Evolutionary conservation across 768 basidiomycete species (phyloP), one percentile per base, ranked within the genome.

Genomic region (Kwoniella sp.): DNA sequence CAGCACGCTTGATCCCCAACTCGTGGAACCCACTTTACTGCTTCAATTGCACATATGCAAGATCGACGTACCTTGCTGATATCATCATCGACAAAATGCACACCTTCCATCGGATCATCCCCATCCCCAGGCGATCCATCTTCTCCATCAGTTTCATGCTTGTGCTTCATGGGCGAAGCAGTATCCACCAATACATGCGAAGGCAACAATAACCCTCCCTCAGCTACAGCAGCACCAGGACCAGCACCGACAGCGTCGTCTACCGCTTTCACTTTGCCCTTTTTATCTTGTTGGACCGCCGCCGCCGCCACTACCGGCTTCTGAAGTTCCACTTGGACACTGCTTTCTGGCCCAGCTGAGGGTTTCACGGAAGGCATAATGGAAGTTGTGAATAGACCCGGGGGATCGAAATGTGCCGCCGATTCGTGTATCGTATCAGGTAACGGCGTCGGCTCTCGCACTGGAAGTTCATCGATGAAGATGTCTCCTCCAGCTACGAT

Each of bases 21-120:
- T n/a, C n/a, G n/a, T n/a, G n/a, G n/a, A n/a, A n/a, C n/a, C n/a
- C n/a, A n/a, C n/a, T n/a, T n/a, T n/a, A n/a, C n/a, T n/a, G n/a
- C n/a, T n/a, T n/a, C n/a, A n/a, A n/a, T n/a, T n/a, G n/a, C n/a
- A n/a, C n/a, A n/a, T n/a, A n/a, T n/a, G n/a, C n/a, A n/a, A n/a
- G n/a, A n/a, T n/a, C n/a, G n/a, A 49, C 69, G 54, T 48, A 74
- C 73, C 55, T 57, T 68, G 17, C 69, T 56, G 26, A 68, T 62
- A 47, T 74, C 70, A 27, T 74, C 69, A 49, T 72, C 75, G 12
- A 77, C 55, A 29, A 77, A 70, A 60, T 70, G 68, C 9, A 77
- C 12, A 0, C 75, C 75, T 52, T 77, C 75, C 70, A 74, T 72
- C 3, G 58, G 33, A 30, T 65, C 49, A 12, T 60, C 69, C 17